A percentile compares a stretch with the other conserved stretches of the same genome.
Evolutionary conservation across 768 basidiomycete species (phyloP).

Genomic region (Amanita subjunquillea): DNA sequence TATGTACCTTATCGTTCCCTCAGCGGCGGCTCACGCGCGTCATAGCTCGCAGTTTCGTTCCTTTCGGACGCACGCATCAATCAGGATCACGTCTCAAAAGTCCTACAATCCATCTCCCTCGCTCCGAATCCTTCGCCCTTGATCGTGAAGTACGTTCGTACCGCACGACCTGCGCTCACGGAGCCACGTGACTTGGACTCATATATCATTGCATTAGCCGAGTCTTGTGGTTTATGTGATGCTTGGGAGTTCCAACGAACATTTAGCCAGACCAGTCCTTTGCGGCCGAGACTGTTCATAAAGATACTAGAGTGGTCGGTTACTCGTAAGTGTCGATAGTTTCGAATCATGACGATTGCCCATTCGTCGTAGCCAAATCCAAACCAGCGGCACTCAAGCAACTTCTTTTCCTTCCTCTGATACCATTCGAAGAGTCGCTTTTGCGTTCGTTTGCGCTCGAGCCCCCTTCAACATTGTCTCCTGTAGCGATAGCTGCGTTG

Average conservation of each 20-base stretch:
- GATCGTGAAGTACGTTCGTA: slow-evolving; percentile 65
- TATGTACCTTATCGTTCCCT: slow-evolving; percentile 22
- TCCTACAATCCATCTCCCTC: slow-evolving; percentile 54
- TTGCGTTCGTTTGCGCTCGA: slow-evolving; percentile 50
- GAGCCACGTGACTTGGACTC: slow-evolving; percentile 62
- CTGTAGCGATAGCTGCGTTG: slow-evolving; percentile 41
- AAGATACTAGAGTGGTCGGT: slow-evolving; percentile 62
- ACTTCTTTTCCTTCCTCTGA: slow-evolving; percentile 57
- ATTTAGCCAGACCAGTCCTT: slow-evolving; percentile 48
- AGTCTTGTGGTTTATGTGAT: slow-evolving; percentile 45
- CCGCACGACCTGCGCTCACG: slow-evolving; percentile 60
- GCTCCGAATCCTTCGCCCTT: slow-evolving; percentile 39
- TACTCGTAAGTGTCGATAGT: slow-evolving; percentile 39
- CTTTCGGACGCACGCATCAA: slow-evolving; percentile 69
- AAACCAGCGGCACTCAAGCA: slow-evolving; percentile 46
- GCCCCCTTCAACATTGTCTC: slow-evolving; percentile 36
- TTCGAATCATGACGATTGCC: neutral
- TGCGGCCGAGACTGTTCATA: slow-evolving; percentile 41
- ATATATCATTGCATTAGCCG: slow-evolving; percentile 60
- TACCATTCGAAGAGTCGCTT: slow-evolving; percentile 49
- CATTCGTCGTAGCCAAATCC: slow-evolving; percentile 37
- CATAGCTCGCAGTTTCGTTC: slow-evolving; percentile 57
- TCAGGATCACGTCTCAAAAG: slow-evolving; percentile 70
- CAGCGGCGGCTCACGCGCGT: neutral
- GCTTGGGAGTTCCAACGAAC: slow-evolving; percentile 72